Conservation (phyloP, 78 protist genomes). For the Isochrysis galbana region DNA sequence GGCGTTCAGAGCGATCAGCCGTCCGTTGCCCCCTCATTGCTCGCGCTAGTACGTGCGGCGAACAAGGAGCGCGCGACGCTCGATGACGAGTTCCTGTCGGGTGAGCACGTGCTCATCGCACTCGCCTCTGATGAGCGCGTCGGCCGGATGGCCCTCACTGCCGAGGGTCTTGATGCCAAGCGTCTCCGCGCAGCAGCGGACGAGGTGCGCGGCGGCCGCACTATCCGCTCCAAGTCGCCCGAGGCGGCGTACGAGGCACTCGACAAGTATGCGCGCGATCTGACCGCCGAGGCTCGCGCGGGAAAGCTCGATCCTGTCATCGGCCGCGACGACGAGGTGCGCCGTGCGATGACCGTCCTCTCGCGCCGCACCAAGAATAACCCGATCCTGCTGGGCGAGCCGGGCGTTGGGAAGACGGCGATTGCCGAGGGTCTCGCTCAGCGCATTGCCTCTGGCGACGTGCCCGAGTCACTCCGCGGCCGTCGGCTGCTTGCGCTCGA, state of each 20-base stretch:
- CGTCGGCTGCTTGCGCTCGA: slow-evolving; percentile 75
- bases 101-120: slow-evolving; percentile 33
- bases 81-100: slow-evolving; percentile 24
- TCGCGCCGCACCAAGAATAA: slow-evolving; percentile 92
- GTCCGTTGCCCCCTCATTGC: neutral
- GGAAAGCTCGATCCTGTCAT: slow-evolving; percentile 27
- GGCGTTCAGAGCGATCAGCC: no score
- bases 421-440: slow-evolving; percentile 97
- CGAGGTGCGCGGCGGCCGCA: slow-evolving; percentile 28
- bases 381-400: slow-evolving; percentile 92
- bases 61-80: no score
- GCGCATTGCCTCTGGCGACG: slow-evolving; percentile 94
- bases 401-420: slow-evolving; percentile 82
- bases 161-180: neutral
- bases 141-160: neutral
- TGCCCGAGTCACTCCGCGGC: slow-evolving; percentile 85
- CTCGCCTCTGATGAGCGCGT: neutral
- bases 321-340: slow-evolving; percentile 32
- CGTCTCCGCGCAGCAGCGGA: neutral
- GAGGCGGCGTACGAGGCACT: slow-evolving; percentile 34
- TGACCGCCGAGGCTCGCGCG: neutral
- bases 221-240: neutral
- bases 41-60: neutral
- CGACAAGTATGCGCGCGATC: slow-evolving; percentile 26
- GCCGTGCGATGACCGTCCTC: slow-evolving; percentile 41